Base-by-base conservation (phyloP, 2,329 filamentous ascomycete species). In the Geosmithia flava region DNA sequence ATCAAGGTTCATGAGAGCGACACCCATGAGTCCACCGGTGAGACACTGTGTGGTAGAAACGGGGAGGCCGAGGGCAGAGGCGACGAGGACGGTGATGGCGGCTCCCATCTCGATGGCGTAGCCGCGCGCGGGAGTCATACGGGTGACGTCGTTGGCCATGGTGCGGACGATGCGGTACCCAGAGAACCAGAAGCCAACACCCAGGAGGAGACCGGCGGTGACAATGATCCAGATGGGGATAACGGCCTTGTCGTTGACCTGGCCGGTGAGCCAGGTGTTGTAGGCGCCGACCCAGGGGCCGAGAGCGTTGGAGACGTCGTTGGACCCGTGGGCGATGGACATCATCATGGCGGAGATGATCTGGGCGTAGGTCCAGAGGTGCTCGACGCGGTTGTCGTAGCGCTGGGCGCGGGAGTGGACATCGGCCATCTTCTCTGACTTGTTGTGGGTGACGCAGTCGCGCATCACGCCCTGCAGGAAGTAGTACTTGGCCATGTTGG, bases 151-250 rank as follows among this genome's bases (percentile, higher is more conserved):
- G 65, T 81, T 81, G 49, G 77, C 78, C 52, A 81, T 66, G 55
- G 75, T 75, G 42, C 71, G 69, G 77, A 82, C 81, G 60, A 82
- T 80, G 58, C 80, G 77, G 60, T 80, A 81, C 1, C 78, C 78
- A 53, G 80, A 70, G 30, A 75, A 78, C 70, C 75, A 76, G 50
- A 81, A 68, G 51, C 78, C 78, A 42, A 78, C 58, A 46, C 71
- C 71, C 42, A 80, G 73, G 51, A 63, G 66, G 3, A 63, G 62
- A 57, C 72, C 74, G 27, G 74, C 72, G 45, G 76, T 72, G 46
- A 66, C 70, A 5, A 83, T 68, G 57, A 81, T 72, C 78, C 80
- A 84, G 39, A 74, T 53, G 1, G 78, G 79, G 0, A 80, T 78
- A 1, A 68, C 59, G 0, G 72, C 60, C 56, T 74, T 69, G 53